Evolutionary conservation across 2,329 filamentous ascomycete genomes (phyloP), one percentile per base, ranked within the genome.

Genomic region (Fusarium domesticum): DNA sequence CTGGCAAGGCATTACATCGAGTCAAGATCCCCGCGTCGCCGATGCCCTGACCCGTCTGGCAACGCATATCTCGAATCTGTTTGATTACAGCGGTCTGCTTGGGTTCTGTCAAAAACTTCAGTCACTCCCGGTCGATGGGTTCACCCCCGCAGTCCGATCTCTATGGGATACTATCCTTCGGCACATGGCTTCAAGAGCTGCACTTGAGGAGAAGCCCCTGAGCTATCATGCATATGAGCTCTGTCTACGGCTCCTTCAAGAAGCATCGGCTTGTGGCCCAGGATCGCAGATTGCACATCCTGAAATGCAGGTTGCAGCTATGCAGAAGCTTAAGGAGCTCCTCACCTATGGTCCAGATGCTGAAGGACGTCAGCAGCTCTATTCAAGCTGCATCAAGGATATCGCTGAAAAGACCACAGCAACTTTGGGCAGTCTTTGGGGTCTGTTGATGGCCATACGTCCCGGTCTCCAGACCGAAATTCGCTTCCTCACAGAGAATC

Each of bases 11-110:
- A 82, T 96, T 39, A 84, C 80, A 6, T 82, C 84, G 18, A 90
- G 85, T 47, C 89, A 91, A 59, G 90, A 97, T 63, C 85, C 87
- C 4, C 80, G 90, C 43, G 84, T 92, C n/a, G 83, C 88, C 6
- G 84, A 90, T 38, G 90, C 91, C 19, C 79, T 95, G 18, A 73
- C 91, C 37, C 74, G 75, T 15, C 87, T 95, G 80, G 64, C 77
- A 20, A 62, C 59, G 4, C 69, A 64, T 15, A 75, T 80, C 32
- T 59, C 71, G 1, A 67, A 72, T 30, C 64, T 84, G 7, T 74
- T 77, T 42, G 67, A 74, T 6, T 68, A 71, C 20, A 57, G 70
- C 0, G 63, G 71, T 5, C 65, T 89, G 31, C 62, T 85, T 6
- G 84, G 89, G 58, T 66, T 92, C 20, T 88, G 84, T 58, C 71